Evolutionary conservation across 306 rosid genomes (phyloP), one percentile per base, ranked within the genome.

Genomic region (Rosa persica): DNA sequence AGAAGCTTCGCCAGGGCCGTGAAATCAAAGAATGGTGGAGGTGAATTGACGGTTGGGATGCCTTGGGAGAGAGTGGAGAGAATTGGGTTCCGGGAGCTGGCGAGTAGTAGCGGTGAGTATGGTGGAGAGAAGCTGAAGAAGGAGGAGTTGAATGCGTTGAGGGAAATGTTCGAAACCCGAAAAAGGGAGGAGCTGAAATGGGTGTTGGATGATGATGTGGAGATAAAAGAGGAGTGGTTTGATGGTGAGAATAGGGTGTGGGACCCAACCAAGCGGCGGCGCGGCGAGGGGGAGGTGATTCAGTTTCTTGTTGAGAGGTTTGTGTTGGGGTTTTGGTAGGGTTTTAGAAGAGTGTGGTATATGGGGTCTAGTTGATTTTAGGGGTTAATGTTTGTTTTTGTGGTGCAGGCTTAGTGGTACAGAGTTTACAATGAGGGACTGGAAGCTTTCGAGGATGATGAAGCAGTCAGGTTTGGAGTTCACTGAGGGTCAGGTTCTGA

Each of bases 391-490:
- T 51, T 8, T 54, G 65, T 74, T 38, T 16, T 66, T 17, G 5
- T 77, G 75, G 25, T 81, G 82, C 86, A 94, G 98, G 87, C 83
- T 92, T 25, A 79, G 95, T 86, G 87, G 77, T 73, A 87, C 83
- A 68, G 92, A 88, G 82, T 85, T 94, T 80, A 62, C 83, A 5
- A 54, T 8, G 65, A 89, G 39, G 85, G 97, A 94, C 82, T 94
- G 97, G 97, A 94, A 89, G 88, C 86, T 94, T 85, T 81, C 93
- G 3, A 88, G 87, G 87, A 88, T 92, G 70, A 94, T 94, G 98
- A 94, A 92, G 79, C 86, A 82, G 74, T 94, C 98, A 1, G 97
- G 91, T 25, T 88, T 94, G 89, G 88, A 87, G 79, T 94, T 89
- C 80, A 90, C 89, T 0, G 98, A 92, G 84, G 82, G 77, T 23